A percentile compares a stretch with the other conserved stretches of the same genome.
Conservation (phyloP, 2,329 filamentous ascomycete species). For the Fusarium oligoseptatum region DNA sequence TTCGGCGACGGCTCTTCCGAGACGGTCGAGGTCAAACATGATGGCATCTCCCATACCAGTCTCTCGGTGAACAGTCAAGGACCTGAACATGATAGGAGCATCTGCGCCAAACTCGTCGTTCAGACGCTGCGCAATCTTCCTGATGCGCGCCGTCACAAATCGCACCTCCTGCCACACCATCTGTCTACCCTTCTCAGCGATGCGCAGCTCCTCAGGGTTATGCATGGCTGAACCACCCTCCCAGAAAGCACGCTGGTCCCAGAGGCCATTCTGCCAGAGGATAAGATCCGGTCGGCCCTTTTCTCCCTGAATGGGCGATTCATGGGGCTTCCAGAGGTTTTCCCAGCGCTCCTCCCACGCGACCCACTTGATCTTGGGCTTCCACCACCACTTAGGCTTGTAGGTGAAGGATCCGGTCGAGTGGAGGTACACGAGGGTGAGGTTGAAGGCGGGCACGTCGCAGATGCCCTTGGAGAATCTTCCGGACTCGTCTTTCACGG, state of each 20-base stretch:
- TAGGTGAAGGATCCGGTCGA: slow-evolving; percentile 35
- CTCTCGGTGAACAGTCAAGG: slow-evolving; percentile 29
- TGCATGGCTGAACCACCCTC: slow-evolving; percentile 22
- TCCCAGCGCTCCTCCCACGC: slow-evolving; percentile 34
- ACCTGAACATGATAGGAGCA: slow-evolving; percentile 31
- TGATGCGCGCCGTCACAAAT: slow-evolving; percentile 32
- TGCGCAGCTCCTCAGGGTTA: not conserved
- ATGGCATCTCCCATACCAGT: slow-evolving; percentile 31
- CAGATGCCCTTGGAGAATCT: slow-evolving; percentile 23
- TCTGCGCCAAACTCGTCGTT: slow-evolving; percentile 26
- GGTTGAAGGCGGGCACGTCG: slow-evolving; percentile 23
- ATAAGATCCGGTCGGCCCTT: slow-evolving; percentile 26
- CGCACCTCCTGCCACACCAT: slow-evolving; percentile 37
- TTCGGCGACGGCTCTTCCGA: slow-evolving; percentile 31
- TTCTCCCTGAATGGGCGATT: slow-evolving; percentile 29
- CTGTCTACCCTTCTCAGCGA: slow-evolving; percentile 20
- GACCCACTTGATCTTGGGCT: slow-evolving; percentile 30
- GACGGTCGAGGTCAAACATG: slow-evolving; percentile 36
- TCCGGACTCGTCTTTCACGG: slow-evolving; percentile 17
- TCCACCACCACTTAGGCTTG: slow-evolving; percentile 40
- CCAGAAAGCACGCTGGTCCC: slow-evolving; percentile 36
- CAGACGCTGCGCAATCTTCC: slow-evolving; percentile 19
- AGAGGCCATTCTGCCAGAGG: slow-evolving; percentile 36
- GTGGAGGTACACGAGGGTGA: slow-evolving; percentile 26
- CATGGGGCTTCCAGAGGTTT: slow-evolving; percentile 28